A percentile compares a stretch with the other conserved stretches of the same genome.
Evolutionary conservation across 2,329 filamentous ascomycete genomes (phyloP).

Genomic region (Fusarium multiceps): DNA sequence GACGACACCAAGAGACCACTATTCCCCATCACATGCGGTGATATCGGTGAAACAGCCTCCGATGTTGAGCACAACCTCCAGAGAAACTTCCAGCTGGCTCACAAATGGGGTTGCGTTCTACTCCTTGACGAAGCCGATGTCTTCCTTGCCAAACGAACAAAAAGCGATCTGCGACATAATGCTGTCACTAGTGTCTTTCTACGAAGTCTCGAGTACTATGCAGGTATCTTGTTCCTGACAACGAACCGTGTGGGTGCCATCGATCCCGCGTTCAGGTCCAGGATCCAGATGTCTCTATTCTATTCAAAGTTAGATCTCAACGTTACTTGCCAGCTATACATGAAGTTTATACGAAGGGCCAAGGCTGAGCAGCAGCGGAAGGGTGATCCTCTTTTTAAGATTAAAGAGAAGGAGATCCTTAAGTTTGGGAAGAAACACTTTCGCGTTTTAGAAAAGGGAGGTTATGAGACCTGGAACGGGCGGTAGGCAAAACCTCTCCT

Average conservation of each 20-base stretch:
- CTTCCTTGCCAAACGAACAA: slow-evolving; percentile 10
- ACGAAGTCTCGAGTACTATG: background rate
- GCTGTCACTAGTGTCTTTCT: background rate
- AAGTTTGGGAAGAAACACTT: no score
- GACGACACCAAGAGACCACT: background rate
- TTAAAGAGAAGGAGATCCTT: no score
- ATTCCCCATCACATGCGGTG: slow-evolving; percentile 1
- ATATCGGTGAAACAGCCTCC: background rate
- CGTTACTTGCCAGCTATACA: no score
- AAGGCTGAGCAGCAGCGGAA: no score
- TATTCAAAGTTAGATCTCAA: no score
- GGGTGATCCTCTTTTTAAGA: no score
- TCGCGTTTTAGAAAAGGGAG: no score
- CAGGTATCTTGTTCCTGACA: background rate
- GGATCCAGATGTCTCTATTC: background rate
- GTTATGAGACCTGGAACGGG: no score
- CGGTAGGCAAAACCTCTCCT: no score
- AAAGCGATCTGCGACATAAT: background rate
- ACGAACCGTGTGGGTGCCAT: background rate
- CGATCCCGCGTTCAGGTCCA: background rate
- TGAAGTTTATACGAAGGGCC: no score
- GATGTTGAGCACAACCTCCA: background rate
- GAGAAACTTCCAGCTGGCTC: background rate
- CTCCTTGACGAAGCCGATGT: slow-evolving; percentile 9
- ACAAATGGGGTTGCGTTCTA: slow-evolving; percentile 15